Evolutionary conservation across 768 basidiomycete species (phyloP).

Genomic region (Lanmaoa rubissima): DNA sequence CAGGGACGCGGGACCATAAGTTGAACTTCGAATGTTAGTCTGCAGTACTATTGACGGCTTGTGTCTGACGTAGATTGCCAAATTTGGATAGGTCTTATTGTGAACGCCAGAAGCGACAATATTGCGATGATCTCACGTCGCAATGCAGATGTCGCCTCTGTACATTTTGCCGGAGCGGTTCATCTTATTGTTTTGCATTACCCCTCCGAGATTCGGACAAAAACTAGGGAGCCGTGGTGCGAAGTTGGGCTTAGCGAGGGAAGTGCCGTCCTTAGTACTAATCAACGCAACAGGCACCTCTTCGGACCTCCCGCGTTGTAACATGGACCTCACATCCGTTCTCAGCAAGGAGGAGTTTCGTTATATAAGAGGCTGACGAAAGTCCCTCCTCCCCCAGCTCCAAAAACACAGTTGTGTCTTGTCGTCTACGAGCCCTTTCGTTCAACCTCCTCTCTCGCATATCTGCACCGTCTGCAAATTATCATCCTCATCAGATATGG

Average conservation of each 20-base stretch:
- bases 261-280: neutral
- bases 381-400: constrained; percentile 1
- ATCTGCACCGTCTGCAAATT: neutral
- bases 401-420: neutral
- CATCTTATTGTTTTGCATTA: constrained; percentile 22
- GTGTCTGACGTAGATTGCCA: constrained; percentile 2
- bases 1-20: neutral
- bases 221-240: neutral
- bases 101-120: neutral
- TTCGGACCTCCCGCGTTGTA: neutral
- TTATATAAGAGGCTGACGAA: constrained; percentile 18
- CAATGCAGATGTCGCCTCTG: neutral
- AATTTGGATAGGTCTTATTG: constrained; percentile 23
- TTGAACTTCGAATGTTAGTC: constrained; percentile 9
- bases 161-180: no score
- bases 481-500: constrained; percentile 16
- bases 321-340: neutral
- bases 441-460: neutral
- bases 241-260: neutral
- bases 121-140: constrained; percentile 6
- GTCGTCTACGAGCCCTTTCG: constrained; percentile 1
- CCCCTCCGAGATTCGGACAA: constrained; percentile 2
- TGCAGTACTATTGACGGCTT: no score
- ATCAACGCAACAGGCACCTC: neutral
- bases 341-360: neutral